Percentiles rank a stretch among this genome's conserved stretches.
Evolutionary conservation across 78 protist species (phyloP).

Genomic region (Dictyostelium firmibasis): DNA sequence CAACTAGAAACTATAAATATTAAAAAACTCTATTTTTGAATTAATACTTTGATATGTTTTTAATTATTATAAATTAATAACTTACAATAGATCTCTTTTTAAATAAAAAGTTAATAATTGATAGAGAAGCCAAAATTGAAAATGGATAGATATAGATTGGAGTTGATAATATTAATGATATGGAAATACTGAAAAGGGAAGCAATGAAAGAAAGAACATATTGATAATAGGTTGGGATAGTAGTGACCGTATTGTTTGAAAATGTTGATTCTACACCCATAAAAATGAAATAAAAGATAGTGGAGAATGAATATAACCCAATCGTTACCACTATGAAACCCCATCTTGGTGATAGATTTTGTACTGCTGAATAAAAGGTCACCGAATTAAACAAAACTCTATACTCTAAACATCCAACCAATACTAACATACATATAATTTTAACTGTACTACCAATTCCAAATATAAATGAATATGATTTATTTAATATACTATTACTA

Average conservation of each 20-base stretch:
- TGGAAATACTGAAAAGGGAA: background rate
- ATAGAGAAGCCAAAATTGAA: slow-evolving; percentile 1
- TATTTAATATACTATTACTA: background rate
- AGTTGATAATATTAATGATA: background rate
- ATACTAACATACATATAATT: background rate
- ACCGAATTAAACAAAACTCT: slow-evolving; percentile 18
- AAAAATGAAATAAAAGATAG: slow-evolving; percentile 11
- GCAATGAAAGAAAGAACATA: background rate
- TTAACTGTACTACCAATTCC: slow-evolving; percentile 4
- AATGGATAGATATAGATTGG: slow-evolving; percentile 30
- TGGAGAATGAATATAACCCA: slow-evolving; percentile 10
- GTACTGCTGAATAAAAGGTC: slow-evolving; percentile 2
- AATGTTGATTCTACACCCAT: background rate
- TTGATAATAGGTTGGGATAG: slow-evolving; percentile 2
- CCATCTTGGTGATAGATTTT: background rate
- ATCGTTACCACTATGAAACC: background rate
- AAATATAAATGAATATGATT: background rate
- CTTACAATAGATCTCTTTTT: background rate
- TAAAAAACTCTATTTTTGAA: slow-evolving; percentile 14
- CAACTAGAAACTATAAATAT: slow-evolving; percentile 1
- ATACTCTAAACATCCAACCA: slow-evolving; percentile 31
- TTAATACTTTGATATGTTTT: too few relatives aligned
- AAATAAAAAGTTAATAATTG: slow-evolving; percentile 2
- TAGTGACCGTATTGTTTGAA: background rate
- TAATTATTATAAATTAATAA: background rate